phyloP scores from a whole-genome alignment of 441 rosid species.

The Metrosideros polymorpha region DNA sequence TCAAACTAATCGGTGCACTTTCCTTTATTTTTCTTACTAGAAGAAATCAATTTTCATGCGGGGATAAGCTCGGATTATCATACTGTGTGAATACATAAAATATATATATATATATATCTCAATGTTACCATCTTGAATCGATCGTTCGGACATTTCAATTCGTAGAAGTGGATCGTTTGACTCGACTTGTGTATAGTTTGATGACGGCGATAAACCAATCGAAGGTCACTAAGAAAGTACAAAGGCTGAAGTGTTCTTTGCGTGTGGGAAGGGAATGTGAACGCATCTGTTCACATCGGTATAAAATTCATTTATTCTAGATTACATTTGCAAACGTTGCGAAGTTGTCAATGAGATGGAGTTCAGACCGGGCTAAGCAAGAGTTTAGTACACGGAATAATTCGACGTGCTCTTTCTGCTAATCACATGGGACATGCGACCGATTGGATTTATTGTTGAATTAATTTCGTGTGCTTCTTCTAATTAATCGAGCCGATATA shows the following conservation, averaged over 20 bases:
- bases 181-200: not conserved
- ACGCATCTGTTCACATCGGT: not conserved
- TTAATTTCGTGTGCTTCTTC: not conserved
- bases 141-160: not conserved
- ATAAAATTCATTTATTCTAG: not conserved
- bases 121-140: too few species aligned
- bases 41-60: not conserved
- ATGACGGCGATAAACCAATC: not conserved
- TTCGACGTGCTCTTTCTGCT: not conserved
- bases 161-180: not conserved
- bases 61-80: not conserved
- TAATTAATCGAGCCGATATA: not conserved
- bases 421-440: not conserved
- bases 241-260: not conserved
- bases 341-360: not conserved
- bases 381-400: not conserved
- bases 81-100: not conserved
- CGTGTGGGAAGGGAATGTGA: not conserved
- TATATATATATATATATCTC: too few species aligned
- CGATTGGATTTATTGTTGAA: not conserved
- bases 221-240: not conserved
- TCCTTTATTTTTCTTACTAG: accelerated
- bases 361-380: not conserved
- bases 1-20: not conserved
- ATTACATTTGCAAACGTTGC: not conserved